A percentile compares a stretch with the other conserved stretches of the same genome.
Evolutionary conservation across 2,329 filamentous ascomycete genomes (phyloP).

Genomic region (Alternaria longipes): DNA sequence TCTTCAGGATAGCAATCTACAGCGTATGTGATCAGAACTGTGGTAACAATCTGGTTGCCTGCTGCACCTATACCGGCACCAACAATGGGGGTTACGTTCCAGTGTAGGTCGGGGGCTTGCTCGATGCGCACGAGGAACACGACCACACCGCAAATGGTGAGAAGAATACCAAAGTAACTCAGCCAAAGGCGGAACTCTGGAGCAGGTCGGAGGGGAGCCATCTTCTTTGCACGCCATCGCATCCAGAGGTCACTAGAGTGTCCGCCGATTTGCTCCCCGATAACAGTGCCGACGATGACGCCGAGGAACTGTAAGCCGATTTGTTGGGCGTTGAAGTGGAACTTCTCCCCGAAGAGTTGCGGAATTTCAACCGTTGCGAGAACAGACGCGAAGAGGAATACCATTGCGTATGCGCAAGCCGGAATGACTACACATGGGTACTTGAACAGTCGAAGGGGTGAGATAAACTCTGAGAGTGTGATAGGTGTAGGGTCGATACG

Average conservation of each 20-base stretch:
- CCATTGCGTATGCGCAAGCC: constrained; percentile 63
- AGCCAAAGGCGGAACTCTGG: constrained; percentile 68
- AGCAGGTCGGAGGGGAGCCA: constrained; percentile 53
- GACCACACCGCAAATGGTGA: constrained; percentile 62
- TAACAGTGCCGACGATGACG: constrained; percentile 65
- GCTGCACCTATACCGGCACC: constrained; percentile 61
- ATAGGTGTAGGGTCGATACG: constrained; percentile 65
- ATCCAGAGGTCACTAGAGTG: constrained; percentile 64
- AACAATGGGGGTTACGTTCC: constrained; percentile 66
- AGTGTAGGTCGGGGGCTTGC: constrained; percentile 55
- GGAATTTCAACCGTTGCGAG: constrained; percentile 68
- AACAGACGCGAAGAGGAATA: constrained; percentile 65
- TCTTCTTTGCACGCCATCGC: constrained; percentile 51
- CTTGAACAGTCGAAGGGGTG: constrained; percentile 58
- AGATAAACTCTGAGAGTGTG: constrained; percentile 60
- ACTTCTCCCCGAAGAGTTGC: constrained; percentile 65
- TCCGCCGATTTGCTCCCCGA: constrained; percentile 68
- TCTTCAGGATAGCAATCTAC: constrained; percentile 66
- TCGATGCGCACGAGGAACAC: constrained; percentile 64
- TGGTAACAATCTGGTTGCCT: constrained; percentile 70
- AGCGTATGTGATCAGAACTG: constrained; percentile 67
- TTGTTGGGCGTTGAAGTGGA: constrained; percentile 65
- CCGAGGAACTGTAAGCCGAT: constrained; percentile 67
- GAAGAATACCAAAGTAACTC: constrained; percentile 61
- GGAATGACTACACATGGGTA: constrained; percentile 62